These are phyloP conservation scores for Xerocomellus amylosporus DNA, from an alignment of 768 basidiomycete genomes.

Conservation along the genomic window DNA sequence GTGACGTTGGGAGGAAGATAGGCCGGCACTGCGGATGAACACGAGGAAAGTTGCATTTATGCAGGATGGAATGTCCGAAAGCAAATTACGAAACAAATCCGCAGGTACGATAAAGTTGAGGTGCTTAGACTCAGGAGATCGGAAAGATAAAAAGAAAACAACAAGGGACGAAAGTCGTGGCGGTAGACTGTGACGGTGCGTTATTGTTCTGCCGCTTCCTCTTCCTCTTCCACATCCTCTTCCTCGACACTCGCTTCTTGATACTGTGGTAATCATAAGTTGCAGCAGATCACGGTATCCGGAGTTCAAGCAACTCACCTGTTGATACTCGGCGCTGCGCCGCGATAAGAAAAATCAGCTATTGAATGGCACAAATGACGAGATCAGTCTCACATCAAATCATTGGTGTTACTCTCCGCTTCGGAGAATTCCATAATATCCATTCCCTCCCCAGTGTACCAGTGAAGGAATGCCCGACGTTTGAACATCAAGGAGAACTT, in stretches of 20 bases:
- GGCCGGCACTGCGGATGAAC: too few relatives aligned
- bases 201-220: constrained; percentile 31
- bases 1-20: constrained; percentile 9
- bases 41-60: neutral
- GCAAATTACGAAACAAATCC: constrained; percentile 21
- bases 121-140: neutral
- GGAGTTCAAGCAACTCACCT: constrained; percentile 41
- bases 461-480: constrained; percentile 82
- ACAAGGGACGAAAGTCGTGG: neutral
- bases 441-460: constrained; percentile 93
- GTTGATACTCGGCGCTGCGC: constrained; percentile 85
- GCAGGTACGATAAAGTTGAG: constrained; percentile 15
- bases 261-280: constrained; percentile 40
- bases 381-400: constrained; percentile 64
- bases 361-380: neutral
- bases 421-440: constrained; percentile 80
- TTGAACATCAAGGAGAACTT: constrained; percentile 83
- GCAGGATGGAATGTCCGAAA: constrained; percentile 2
- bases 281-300: neutral
- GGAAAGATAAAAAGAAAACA: neutral
- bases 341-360: constrained; percentile 4
- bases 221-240: constrained; percentile 33
- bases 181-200: neutral
- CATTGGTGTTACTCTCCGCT: constrained; percentile 79
- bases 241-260: constrained; percentile 53